These are phyloP conservation scores for Rhizoclosmatium globosum DNA, from an alignment of 192 early-diverging fungal species.

Conservation along the genomic window DNA sequence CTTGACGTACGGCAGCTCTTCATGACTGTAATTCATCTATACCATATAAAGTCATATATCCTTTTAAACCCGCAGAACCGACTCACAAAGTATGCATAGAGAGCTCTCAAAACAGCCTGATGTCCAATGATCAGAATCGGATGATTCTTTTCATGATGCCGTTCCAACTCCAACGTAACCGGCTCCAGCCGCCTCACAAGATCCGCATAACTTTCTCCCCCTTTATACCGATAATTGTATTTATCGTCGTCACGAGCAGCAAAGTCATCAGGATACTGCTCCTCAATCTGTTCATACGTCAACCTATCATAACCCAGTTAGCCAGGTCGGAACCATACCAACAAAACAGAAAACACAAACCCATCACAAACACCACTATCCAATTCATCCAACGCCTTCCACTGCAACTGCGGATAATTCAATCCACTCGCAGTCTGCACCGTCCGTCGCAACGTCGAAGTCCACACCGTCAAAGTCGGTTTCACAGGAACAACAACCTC, in stretches of 20 bases:
- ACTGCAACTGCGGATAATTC: constrained; percentile 88
- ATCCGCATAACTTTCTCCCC: constrained; percentile 89
- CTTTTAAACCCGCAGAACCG: too few species aligned
- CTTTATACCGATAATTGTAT: constrained; percentile 71
- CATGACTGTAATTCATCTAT: constrained; percentile 82
- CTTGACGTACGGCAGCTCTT: constrained; percentile 98
- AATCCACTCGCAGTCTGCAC: constrained; percentile 86
- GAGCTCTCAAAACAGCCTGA: constrained; percentile 95
- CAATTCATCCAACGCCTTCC: constrained; percentile 98
- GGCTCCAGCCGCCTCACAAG: constrained; percentile 96
- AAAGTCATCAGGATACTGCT: constrained; percentile 92
- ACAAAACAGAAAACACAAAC: constrained; percentile 84
- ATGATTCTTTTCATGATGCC: constrained; percentile 76
- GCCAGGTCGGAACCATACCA: constrained; percentile 97
- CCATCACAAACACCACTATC: constrained; percentile 98
- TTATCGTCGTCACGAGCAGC: constrained; percentile 96
- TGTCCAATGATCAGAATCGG: constrained; percentile 97
- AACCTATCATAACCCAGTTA: constrained; percentile 94
- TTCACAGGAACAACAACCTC: background rate
- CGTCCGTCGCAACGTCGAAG: constrained; percentile 92
- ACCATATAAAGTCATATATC: too few species aligned
- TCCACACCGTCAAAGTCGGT: constrained; percentile 81
- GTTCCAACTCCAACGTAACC: constrained; percentile 98
- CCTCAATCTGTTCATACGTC: constrained; percentile 99
- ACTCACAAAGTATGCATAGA: constrained; percentile 91